Percentiles rank a stretch among this genome's conserved stretches.
Conservation (phyloP, 2,329 filamentous ascomycete species). For the Ceratocystis cacaofunesta region DNA sequence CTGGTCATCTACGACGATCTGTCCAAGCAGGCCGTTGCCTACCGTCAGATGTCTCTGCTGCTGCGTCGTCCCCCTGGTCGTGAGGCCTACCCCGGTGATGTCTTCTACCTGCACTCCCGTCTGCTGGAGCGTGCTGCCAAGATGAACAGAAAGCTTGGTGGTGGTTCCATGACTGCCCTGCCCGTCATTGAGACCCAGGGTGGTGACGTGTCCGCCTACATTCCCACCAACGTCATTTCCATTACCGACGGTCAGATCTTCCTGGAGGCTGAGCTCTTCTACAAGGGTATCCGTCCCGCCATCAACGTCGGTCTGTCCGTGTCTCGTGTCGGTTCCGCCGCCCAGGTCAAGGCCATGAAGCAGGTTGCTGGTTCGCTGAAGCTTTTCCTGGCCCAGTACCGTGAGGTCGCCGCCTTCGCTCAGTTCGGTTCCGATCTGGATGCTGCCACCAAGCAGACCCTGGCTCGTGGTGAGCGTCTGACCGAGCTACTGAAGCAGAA, state of each 20-base stretch:
- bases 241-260: slow-evolving; percentile 99
- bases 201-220: slow-evolving; percentile 99
- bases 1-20: slow-evolving; percentile 90
- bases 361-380: slow-evolving; percentile 99
- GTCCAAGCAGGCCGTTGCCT: slow-evolving; percentile 93
- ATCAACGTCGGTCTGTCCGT: slow-evolving; percentile 99
- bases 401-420: slow-evolving; percentile 98
- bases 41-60: slow-evolving; percentile 97
- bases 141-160: slow-evolving; percentile 90
- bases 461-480: slow-evolving; percentile 94
- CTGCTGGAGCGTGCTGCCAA: slow-evolving; percentile 98
- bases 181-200: slow-evolving; percentile 99
- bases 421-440: slow-evolving; percentile 99
- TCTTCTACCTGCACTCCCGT: slow-evolving; percentile 99
- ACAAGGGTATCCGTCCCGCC: slow-evolving; percentile 99
- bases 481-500: slow-evolving; percentile 99
- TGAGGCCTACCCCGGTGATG: slow-evolving; percentile 98
- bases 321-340: slow-evolving; percentile 97
- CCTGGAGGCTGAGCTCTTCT: slow-evolving; percentile 98
- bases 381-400: slow-evolving; percentile 99
- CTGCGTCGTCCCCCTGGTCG: slow-evolving; percentile 95
- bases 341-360: slow-evolving; percentile 99
- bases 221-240: slow-evolving; percentile 99
- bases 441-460: slow-evolving; percentile 96
- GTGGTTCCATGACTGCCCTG: slow-evolving; percentile 92